These are phyloP conservation scores for Aristolochia contorta DNA, from an alignment of 164 flowering plant species.

Conservation along the genomic window DNA sequence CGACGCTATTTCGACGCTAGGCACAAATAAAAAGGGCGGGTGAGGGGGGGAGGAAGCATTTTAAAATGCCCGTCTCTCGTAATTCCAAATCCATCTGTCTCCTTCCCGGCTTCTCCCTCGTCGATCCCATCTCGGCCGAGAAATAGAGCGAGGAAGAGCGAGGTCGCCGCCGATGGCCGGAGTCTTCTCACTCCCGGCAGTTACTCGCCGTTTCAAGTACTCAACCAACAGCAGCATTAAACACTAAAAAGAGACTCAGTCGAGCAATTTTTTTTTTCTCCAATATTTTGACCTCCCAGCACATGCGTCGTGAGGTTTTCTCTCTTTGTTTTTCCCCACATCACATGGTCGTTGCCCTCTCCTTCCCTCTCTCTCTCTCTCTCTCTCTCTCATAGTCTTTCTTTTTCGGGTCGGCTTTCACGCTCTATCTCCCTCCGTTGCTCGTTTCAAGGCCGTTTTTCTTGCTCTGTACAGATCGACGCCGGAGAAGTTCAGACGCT, in stretches of 20 bases:
- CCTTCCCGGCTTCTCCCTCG: not conserved
- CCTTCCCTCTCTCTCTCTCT: constrained; percentile 5
- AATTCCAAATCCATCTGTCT: not conserved
- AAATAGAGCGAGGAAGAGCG: not conserved
- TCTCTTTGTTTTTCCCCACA: constrained; percentile 12
- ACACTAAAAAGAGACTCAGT: not conserved
- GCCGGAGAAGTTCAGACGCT: not conserved
- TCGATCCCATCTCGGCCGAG: not conserved
- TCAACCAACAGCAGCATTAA: not conserved
- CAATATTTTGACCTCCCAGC: constrained; percentile 44
- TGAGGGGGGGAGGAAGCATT: not conserved
- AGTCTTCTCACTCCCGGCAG: not conserved
- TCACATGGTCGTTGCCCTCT: constrained; percentile 28
- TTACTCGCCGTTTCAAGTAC: not conserved
- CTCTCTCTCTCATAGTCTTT: constrained; percentile 11
- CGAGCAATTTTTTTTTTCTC: constrained; percentile 6
- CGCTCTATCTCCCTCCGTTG: constrained; percentile 14
- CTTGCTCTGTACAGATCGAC: constrained; percentile 13
- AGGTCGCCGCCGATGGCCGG: not conserved
- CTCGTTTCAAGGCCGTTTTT: constrained; percentile 7
- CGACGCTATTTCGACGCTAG: not conserved
- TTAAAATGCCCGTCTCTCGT: not conserved
- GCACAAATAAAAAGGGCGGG: constrained; percentile 1
- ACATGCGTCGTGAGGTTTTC: constrained; percentile 43
- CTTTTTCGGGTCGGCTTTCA: constrained; percentile 7